These are phyloP conservation scores for Trypanosoma cruzi DNA, from an alignment of 208 protist genomes.

Conservation along the genomic window DNA sequence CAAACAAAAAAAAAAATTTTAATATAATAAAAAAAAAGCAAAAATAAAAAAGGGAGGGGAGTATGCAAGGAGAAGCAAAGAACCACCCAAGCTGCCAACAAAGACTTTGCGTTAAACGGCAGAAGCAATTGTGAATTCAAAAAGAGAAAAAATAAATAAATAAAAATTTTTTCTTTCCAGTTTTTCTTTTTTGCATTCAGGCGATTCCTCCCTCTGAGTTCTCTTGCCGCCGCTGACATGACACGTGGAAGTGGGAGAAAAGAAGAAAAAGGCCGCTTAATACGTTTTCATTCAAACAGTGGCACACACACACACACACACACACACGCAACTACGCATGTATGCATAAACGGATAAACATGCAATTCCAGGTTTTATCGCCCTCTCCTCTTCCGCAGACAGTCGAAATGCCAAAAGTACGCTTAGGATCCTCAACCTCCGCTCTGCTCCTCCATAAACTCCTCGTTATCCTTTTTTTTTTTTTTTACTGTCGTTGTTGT, in stretches of 20 bases:
- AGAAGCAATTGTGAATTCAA: too few relatives aligned
- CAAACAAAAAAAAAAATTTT: constrained; percentile 11
- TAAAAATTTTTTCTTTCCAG: not conserved
- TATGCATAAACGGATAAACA: not conserved
- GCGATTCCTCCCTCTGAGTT: too few relatives aligned
- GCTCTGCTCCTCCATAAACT: not conserved
- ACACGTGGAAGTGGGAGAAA: too few relatives aligned
- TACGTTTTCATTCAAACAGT: not conserved
- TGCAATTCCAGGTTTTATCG: not conserved
- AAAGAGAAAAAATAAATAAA: not conserved
- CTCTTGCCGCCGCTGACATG: too few relatives aligned
- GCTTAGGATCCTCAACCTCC: not conserved
- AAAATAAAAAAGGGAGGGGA: constrained; percentile 7
- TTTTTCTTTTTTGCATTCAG: too few relatives aligned
- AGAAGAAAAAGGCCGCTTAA: not conserved
- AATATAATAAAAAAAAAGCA: constrained; percentile 6
- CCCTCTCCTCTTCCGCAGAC: not conserved
- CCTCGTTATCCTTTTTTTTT: not conserved
- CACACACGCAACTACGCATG: not conserved
- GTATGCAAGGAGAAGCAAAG: constrained; percentile 1
- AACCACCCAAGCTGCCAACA: too few relatives aligned
- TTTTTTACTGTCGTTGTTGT: not conserved
- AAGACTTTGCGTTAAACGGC: too few relatives aligned
- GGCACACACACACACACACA: not conserved
- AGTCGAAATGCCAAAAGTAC: not conserved